phyloP scores from a whole-genome alignment of 192 early-diverging fungal species.

The Coemansia sp. region DNA sequence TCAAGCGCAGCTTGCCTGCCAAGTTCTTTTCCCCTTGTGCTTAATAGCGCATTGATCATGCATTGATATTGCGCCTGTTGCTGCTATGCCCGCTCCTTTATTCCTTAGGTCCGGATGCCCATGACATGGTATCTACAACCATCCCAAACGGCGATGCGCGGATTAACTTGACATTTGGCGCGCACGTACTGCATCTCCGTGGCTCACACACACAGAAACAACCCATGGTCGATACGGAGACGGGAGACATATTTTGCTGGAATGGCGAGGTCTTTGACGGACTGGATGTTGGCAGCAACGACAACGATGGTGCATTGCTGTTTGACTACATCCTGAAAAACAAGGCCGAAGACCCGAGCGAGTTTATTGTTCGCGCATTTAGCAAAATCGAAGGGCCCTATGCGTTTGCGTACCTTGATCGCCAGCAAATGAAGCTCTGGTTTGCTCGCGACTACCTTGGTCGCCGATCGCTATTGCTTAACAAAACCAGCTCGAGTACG shows the following conservation, averaged over 20 bases:
- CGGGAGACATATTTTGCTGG: conserved; percentile 68
- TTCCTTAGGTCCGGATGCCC: conserved; percentile 33
- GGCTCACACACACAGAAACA: conserved; percentile 61
- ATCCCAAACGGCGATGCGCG: not conserved
- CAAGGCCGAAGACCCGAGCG: conserved; percentile 14
- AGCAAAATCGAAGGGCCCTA: conserved; percentile 76
- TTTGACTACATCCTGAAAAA: conserved; percentile 39
- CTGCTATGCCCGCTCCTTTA: no score
- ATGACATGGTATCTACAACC: not conserved
- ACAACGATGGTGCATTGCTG: conserved; percentile 66
- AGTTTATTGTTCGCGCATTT: conserved; percentile 53
- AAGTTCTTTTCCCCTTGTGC: no score
- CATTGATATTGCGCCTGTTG: not conserved
- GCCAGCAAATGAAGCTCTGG: conserved; percentile 57
- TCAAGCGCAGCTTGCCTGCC: no score
- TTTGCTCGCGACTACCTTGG: conserved; percentile 90
- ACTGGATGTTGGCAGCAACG: conserved; percentile 55
- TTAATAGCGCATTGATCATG: not conserved
- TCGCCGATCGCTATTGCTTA: conserved; percentile 63
- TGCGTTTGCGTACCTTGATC: conserved; percentile 72
- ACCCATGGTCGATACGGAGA: conserved; percentile 57
- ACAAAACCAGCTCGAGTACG: conserved; percentile 16
- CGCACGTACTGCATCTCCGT: conserved; percentile 72
- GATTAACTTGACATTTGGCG: conserved; percentile 19
- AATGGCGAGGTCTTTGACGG: conserved; percentile 94